Base-by-base conservation (phyloP, 805 yeast genomes). In the Ogataea methanolica region DNA sequence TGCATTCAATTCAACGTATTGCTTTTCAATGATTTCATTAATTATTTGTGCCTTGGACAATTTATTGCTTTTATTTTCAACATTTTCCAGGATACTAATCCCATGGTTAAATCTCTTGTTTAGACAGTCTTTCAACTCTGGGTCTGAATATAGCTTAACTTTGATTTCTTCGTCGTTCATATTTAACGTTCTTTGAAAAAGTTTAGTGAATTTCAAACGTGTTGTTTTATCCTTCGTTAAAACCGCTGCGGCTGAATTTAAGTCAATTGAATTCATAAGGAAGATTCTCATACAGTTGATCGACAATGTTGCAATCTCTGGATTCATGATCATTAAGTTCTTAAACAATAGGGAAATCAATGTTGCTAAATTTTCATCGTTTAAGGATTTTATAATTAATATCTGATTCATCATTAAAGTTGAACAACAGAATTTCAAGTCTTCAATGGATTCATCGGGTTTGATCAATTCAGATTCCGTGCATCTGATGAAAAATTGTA, bases 221-320 rank as follows among this genome's bases (percentile, higher is more conserved):
- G 34, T 21, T n/a, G 22, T 31, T 7, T 41, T 21, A 35, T 40
- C 36, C 31, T 43, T 43, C 4, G 42, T 22, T 17, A 43, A 19
- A 6, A 33, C 12, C 15, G 33, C 4, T 4, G 26, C 36, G 6
- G 16, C 17, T n/a, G 46, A 16, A 38, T 8, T 22, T 15, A 43
- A 22, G 41, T 51, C 44, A 6, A 23, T 17, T 15, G 26, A 23
- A 31, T 49, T 50, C 42, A 61, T 48, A 2, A 55, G 33, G 8
- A 56, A 45, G 1, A 54, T 44, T 33, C 66, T 46, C 23, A 62
- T 44, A 39, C 65, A 57, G 36, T 63, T 63, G 17, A 54, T 47
- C 1, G 57, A 36, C 4, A 61, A 39, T 3, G 59, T 50, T 4
- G 59, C 44, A 1, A 57, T 34, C 6, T 49, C 56, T 2, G 38